phyloP scores from a whole-genome alignment of 202 grass and related monocot genomes.

The Panicum virgatum region DNA sequence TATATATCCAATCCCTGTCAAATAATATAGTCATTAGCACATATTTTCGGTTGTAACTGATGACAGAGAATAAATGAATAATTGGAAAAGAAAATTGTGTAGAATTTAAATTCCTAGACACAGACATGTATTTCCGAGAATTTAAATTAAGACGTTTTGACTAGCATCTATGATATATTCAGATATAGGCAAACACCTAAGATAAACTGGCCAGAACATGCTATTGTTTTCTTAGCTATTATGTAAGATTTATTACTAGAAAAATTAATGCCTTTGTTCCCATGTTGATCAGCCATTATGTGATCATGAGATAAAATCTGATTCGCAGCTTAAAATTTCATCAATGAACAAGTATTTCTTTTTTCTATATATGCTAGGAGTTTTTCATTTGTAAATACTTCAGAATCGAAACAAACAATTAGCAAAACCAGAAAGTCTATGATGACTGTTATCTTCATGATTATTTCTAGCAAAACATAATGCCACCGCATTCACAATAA shows the following conservation, averaged over 20 bases:
- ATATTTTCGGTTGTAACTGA: neutral
- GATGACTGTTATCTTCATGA: conserved; percentile 12
- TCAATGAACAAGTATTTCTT: neutral
- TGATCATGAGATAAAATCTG: neutral
- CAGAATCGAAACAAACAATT: conserved; percentile 11
- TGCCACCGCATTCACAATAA: neutral
- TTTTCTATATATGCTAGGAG: neutral
- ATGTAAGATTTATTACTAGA: conserved; percentile 25
- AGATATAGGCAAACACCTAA: neutral
- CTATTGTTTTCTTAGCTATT: neutral
- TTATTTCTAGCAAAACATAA: conserved; percentile 6
- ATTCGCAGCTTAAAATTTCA: conserved; percentile 7
- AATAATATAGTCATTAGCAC: conserved; percentile 26
- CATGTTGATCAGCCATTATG: conserved; percentile 16
- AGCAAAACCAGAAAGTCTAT: conserved; percentile 16
- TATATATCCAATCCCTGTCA: conserved; percentile 84
- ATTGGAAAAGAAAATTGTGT: neutral
- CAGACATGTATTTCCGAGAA: neutral
- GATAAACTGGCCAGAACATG: neutral
- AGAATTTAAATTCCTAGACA: neutral
- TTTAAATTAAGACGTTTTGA: neutral
- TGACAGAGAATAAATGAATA: conserved; percentile 20
- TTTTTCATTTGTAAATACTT: neutral
- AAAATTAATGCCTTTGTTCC: neutral
- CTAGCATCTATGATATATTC: neutral